Percentiles rank a stretch among this genome's conserved stretches.
Conservation (phyloP, 78 protist genomes). For the Cavenderia fasciculata region DNA sequence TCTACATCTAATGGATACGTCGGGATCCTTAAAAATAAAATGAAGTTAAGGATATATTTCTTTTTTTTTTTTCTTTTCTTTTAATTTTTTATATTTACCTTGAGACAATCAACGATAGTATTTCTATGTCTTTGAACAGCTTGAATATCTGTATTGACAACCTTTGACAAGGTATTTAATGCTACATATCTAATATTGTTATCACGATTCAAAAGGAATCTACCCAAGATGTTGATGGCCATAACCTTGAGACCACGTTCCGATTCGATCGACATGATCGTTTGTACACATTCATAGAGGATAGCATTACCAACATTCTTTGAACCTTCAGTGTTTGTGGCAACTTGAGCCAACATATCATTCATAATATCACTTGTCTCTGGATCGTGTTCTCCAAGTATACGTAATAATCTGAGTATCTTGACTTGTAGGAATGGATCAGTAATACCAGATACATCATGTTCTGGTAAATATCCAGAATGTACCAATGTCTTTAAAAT, state of each 20-base stretch:
- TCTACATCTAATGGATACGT: conserved; percentile 97
- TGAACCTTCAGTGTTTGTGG: conserved; percentile 95
- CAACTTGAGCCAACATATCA: conserved; percentile 97
- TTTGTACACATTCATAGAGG: conserved; percentile 95
- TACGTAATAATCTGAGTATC: conserved; percentile 89
- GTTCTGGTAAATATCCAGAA: conserved; percentile 92
- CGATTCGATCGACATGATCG: conserved; percentile 94
- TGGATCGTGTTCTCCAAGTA: conserved; percentile 86
- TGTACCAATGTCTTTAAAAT: conserved; percentile 88
- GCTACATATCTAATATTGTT: conserved; percentile 97
- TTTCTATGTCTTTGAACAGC: conserved; percentile 97
- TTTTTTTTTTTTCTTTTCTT: not conserved
- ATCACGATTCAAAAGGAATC: conserved; percentile 94
- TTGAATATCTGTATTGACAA: conserved; percentile 85
- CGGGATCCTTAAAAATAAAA: conserved; percentile 89
- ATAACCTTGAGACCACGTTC: conserved; percentile 93
- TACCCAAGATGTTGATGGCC: conserved; percentile 96
- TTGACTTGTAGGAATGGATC: conserved; percentile 99
- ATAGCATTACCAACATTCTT: conserved; percentile 97
- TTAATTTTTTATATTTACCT: conserved; percentile 3
- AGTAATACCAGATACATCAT: conserved; percentile 97
- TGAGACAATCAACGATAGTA: conserved; percentile 97
- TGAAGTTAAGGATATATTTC: not conserved
- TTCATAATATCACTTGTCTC: conserved; percentile 92
- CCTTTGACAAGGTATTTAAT: conserved; percentile 86